Base-by-base conservation (phyloP, 2,329 filamentous ascomycete genomes). In the Exophiala bonariae region DNA sequence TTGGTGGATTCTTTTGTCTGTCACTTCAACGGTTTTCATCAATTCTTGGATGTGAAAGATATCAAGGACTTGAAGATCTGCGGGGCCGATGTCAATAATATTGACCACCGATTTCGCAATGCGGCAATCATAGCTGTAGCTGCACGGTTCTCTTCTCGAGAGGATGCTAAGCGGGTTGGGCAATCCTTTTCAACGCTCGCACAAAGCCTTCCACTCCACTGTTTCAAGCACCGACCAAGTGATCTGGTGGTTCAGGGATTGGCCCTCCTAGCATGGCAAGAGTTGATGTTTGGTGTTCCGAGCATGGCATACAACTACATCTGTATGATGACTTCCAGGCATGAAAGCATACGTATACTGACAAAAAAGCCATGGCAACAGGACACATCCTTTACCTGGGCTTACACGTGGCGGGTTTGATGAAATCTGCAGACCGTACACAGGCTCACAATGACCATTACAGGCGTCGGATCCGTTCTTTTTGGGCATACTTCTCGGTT, bases 401-500 rank as follows among this genome's bases (percentile, higher is more conserved):
- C 11, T 20, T 18, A 7, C 35, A 37, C 20, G 35, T 37, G 14
- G n/a, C 35, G 10, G 35, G 14, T 7, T 22, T 37, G 35, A 37
- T 13, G 18, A 37, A 20, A n/a, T 22, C 35, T 4, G 17, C 35
- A 7, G 35, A 37, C 7, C 7, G 7, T 6, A 20, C 17, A 7
- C 35, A 37, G 9, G n/a, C 19, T 7, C n/a, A 8, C 10, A 18
- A 22, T 19, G 35, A 8, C 20, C 16, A 19, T 19, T 13, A 37
- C 19, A 7, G 4, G n/a, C 35, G 35, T 8, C 16, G 11, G 7
- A 37, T 37, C 7, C 9, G 35, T 19, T 19, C 35, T 10, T 37
- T 37, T 37, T 37, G 35, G 35, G 14, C 35, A n/a, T 37, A 37
- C 19, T 37, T 37, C n/a, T 37, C 35, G 9, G 35, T 37, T n/a